phyloP scores from a whole-genome alignment of 1,284 basidiomycete species.

The Ustilago bromivora region DNA sequence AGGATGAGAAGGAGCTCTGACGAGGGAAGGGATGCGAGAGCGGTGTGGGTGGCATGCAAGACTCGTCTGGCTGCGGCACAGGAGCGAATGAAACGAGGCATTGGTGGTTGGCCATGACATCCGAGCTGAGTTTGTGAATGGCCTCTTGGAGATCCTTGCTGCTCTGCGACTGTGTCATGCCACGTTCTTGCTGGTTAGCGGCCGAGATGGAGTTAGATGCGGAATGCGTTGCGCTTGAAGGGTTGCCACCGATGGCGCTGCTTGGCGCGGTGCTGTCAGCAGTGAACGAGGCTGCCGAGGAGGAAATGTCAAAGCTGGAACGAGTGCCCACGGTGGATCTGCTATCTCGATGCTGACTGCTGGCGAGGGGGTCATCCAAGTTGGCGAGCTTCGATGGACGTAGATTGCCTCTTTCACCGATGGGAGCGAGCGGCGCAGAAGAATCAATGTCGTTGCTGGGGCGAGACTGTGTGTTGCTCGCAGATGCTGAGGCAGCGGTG shows the following conservation, averaged over 20 bases:
- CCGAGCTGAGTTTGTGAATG: constrained; percentile 55
- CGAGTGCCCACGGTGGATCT: constrained; percentile 60
- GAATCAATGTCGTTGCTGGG: constrained; percentile 19
- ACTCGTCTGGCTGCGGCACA: constrained; percentile 44
- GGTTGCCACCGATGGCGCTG: constrained; percentile 48
- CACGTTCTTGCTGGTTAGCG: constrained; percentile 34
- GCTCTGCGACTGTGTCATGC: constrained; percentile 48
- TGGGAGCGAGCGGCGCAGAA: constrained; percentile 32
- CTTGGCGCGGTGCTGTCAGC: constrained; percentile 60
- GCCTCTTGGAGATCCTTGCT: constrained; percentile 56
- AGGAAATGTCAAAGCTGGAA: constrained; percentile 59
- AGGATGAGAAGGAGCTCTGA: constrained; percentile 51
- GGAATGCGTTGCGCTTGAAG: constrained; percentile 52
- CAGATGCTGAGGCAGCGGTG: constrained; percentile 12
- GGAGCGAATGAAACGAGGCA: constrained; percentile 60
- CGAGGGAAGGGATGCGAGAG: constrained; percentile 40
- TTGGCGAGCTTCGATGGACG: constrained; percentile 36
- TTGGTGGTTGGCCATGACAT: constrained; percentile 64
- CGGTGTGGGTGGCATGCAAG: constrained; percentile 36
- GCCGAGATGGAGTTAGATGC: constrained; percentile 57
- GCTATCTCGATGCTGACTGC: constrained; percentile 55
- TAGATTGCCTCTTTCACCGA: constrained; percentile 40
- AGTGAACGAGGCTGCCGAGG: constrained; percentile 53
- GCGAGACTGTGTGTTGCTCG: constrained; percentile 5
- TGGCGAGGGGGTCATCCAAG: constrained; percentile 23